Evolutionary conservation across 2,329 filamentous ascomycete species (phyloP).

Genomic region (Thielaviopsis cerberus): DNA sequence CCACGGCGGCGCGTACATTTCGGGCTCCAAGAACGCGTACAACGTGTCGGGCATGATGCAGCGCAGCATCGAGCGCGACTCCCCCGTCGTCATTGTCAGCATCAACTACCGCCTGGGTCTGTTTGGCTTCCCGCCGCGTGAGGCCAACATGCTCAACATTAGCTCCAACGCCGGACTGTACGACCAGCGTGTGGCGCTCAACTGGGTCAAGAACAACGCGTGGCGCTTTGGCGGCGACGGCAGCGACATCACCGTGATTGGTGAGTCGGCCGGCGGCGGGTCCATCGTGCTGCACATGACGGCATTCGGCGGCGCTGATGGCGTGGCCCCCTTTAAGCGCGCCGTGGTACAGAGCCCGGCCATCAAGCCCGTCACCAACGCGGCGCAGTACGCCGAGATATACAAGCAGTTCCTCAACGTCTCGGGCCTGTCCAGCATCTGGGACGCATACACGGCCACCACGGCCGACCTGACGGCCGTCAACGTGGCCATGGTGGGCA

Average conservation of each 20-base stretch:
- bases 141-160: constrained; percentile 16
- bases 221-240: constrained; percentile 29
- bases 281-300: constrained; percentile 15
- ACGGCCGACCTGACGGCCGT: constrained; percentile 17
- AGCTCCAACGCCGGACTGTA: constrained; percentile 27
- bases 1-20: constrained; percentile 27
- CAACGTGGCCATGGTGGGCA: constrained; percentile 14
- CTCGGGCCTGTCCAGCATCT: not conserved
- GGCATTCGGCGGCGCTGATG: constrained; percentile 22
- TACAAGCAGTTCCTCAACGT: constrained; percentile 13
- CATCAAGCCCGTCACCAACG: constrained; percentile 5
- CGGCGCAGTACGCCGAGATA: constrained; percentile 6
- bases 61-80: not conserved
- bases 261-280: constrained; percentile 26
- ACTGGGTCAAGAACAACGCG: constrained; percentile 38
- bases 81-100: constrained; percentile 21
- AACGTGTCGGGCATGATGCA: constrained; percentile 20
- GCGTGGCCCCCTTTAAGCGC: constrained; percentile 26
- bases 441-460: not conserved
- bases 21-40: constrained; percentile 22
- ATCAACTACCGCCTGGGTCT: constrained; percentile 29
- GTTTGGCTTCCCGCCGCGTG: constrained; percentile 28
- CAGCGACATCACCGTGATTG: constrained; percentile 25
- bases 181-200: constrained; percentile 30
- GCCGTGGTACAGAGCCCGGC: constrained; percentile 22